Base-by-base conservation (phyloP, 495 filamentous ascomycete species). In the Mytilinidion resinicola region DNA sequence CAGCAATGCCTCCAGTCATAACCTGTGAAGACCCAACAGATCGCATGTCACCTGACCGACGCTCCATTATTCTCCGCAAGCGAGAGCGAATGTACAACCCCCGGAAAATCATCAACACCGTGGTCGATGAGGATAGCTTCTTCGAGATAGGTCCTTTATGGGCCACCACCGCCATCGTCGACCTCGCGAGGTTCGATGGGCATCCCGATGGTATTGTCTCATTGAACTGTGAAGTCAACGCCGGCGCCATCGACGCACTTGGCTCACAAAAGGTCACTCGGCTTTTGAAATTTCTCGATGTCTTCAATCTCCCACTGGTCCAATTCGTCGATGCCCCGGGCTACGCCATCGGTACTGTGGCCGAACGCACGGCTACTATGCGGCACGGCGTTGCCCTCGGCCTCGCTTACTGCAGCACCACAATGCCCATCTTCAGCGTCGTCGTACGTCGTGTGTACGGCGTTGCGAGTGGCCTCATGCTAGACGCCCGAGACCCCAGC, bases 81-180 rank as follows among this genome's bases (percentile, higher is more conserved):
- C 75, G 78, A 51, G 77, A 79, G 9, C 73, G 82, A 4, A 85
- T 82, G 80, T 85, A 85, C 64, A 78, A 83, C 59, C 70, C 79
- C 0, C 68, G 79, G 2, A 77, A 73, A 9, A 79, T 85, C 60
- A 81, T 85, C 52, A 71, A 63, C 1, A 78, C 75, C 3, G 76
- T 85, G 11, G 78, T 82, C 7, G 82, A 85, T 62, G 53, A 57
- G 3, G 73, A 60, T 34, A 81, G 77, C 0, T 85, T 78, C 73
- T 85, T 85, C 62, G 82, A 85, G 62, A 85, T 85, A 50, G 82
- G 82, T 7, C 63, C 76, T 0, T 72, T 82, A 4, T 85, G 82
- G 82, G 82, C 82, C 5, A 78, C 77, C 2, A 83, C 81, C 2
- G 78, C 80, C 0, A 85, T 85, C 48, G 73, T 77, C 8, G 82